Evolutionary conservation across 495 filamentous ascomycete species (phyloP).

Genomic region (Hypoxylon perforatum): DNA sequence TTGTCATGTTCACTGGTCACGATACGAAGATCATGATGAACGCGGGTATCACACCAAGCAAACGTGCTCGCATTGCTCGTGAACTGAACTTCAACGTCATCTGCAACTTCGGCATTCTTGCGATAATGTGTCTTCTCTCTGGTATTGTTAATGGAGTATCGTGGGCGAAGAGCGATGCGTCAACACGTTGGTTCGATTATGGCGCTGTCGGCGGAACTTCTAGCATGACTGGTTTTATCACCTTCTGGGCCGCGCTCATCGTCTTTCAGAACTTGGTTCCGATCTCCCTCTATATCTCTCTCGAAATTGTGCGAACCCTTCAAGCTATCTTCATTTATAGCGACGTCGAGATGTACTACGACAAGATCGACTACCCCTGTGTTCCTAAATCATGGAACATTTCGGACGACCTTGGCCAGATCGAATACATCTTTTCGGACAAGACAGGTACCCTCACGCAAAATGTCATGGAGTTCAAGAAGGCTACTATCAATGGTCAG

Average conservation of each 20-base stretch:
- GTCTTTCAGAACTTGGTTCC: slow-evolving; percentile 98
- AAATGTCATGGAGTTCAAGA: slow-evolving; percentile 99
- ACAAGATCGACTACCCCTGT: slow-evolving; percentile 89
- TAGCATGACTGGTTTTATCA: slow-evolving; percentile 87
- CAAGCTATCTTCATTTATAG: slow-evolving; percentile 99
- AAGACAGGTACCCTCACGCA: slow-evolving; percentile 99
- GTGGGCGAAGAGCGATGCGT: slow-evolving; percentile 79
- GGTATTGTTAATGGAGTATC: slow-evolving; percentile 86
- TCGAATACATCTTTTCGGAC: slow-evolving; percentile 99
- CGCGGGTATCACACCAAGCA: slow-evolving; percentile 94
- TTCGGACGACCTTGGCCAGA: slow-evolving; percentile 96
- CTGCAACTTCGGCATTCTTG: slow-evolving; percentile 93
- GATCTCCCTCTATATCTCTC: slow-evolving; percentile 96
- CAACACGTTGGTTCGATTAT: slow-evolving; percentile 85
- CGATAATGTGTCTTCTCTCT: slow-evolving; percentile 88
- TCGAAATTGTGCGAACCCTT: slow-evolving; percentile 92
- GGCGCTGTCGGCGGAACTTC: slow-evolving; percentile 83
- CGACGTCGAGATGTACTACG: slow-evolving; percentile 96
- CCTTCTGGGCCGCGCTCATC: slow-evolving; percentile 94
- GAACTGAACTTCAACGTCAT: slow-evolving; percentile 98
- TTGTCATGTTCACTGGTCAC: slow-evolving; percentile 96
- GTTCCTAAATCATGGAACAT: slow-evolving; percentile 99
- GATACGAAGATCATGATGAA: slow-evolving; percentile 99
- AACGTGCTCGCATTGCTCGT: slow-evolving; percentile 87
- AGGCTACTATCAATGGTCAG: slow-evolving; percentile 91